phyloP scores from a whole-genome alignment of 2,329 filamentous ascomycete genomes.

The Colletotrichum orbiculare region DNA sequence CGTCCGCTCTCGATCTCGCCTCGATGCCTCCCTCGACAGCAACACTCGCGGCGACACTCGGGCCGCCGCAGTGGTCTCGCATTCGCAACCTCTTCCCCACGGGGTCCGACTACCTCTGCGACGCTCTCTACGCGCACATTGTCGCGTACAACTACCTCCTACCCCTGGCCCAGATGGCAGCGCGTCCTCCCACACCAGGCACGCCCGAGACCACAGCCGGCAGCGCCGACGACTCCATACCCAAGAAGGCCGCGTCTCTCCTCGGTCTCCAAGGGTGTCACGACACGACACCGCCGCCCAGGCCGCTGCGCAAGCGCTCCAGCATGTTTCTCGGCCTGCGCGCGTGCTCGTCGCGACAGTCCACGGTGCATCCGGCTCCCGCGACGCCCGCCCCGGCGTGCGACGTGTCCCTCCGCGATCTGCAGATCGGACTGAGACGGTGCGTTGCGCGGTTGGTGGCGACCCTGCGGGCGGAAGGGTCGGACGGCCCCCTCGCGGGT shows the following conservation, averaged over 20 bases:
- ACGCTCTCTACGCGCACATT: constrained; percentile 69
- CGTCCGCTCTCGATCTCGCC: constrained; percentile 23
- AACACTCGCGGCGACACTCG: constrained; percentile 30
- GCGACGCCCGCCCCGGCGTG: constrained; percentile 1
- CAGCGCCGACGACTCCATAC: constrained; percentile 48
- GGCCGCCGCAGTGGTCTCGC: constrained; percentile 51
- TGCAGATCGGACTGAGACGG: constrained; percentile 60
- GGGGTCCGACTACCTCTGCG: constrained; percentile 66
- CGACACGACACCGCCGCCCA: constrained; percentile 37
- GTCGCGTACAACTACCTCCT: constrained; percentile 69
- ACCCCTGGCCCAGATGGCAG: constrained; percentile 38
- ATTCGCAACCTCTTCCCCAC: constrained; percentile 64
- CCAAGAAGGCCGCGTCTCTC: constrained; percentile 63
- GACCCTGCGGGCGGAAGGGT: constrained; percentile 50
- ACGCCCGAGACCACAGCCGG: constrained; percentile 23
- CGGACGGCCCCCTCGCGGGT: constrained; percentile 15
- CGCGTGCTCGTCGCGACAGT: constrained; percentile 25
- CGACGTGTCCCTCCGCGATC: constrained; percentile 53
- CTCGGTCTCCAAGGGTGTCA: constrained; percentile 55
- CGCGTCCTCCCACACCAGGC: constrained; percentile 22
- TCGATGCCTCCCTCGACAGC: constrained; percentile 16
- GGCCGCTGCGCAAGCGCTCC: constrained; percentile 37
- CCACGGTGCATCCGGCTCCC: constrained; percentile 18
- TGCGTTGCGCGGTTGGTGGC: constrained; percentile 64
- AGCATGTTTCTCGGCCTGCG: constrained; percentile 29